Base-by-base conservation (phyloP, 306 rosid genomes). In the Luffa aegyptiaca region DNA sequence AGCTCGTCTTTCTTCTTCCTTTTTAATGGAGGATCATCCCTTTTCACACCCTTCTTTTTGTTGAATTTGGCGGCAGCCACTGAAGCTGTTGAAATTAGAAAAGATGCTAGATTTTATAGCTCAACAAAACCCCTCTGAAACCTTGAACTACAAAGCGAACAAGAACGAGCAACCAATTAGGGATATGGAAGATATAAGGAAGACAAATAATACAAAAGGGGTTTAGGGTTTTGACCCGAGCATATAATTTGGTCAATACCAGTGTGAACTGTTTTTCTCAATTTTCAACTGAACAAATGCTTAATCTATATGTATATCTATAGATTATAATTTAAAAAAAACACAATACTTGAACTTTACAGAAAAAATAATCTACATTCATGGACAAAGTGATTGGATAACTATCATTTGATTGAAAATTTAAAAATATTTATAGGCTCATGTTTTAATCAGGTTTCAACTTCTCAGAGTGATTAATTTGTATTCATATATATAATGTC, bases 1-100 rank as follows among this genome's bases (percentile, higher is more conserved):
- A 84, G 37, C 42, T 84, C 84, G 13, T 81, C 79, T 80, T 86
- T 90, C 39, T 89, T 90, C 82, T 85, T 84, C 81, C 83, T 85
- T 9, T 82, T 84, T 9, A 78, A 79, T 1, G 84, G 75, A 10
- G 81, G 61, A 70, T 81, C 85, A 42, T 78, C 83, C 26, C 81
- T 66, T 45, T 83, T 83, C 3, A 69, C 56, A 13, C 76, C 81
- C 80, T 81, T 84, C 57, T 87, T 88, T 87, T 88, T 89, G 65
- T 26, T 85, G 11, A 79, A 71, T 5, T 75, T 78, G 35, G 81
- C 9, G n/a, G 77, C 48, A 76, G 86, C 86, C 93, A 89, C 87
- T 45, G 20, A 36, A 77, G 66, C 81, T 75, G 64, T 52, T 76
- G 65, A 75, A 75, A 14, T 11, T 33, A 61, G 18, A 4, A 37